Evolutionary conservation across 139 green algal species (phyloP).

Genomic region (Deuterostichococcus epilithicus): DNA sequence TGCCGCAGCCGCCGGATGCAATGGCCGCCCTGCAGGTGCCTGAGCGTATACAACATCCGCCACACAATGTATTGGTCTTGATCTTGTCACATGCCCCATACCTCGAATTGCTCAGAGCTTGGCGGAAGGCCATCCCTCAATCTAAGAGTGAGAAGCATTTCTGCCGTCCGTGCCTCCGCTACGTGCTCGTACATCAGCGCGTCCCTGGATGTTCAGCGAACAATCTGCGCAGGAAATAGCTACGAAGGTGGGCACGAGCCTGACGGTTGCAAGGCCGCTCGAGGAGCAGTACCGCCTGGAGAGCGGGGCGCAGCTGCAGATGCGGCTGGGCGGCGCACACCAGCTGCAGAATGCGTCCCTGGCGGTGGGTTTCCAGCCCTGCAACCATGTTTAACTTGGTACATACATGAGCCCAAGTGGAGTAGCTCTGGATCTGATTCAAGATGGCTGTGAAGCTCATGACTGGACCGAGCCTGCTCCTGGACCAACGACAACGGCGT

Average conservation of each 20-base stretch:
- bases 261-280: conserved; percentile 31
- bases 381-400: no score
- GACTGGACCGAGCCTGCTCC: no score
- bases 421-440: no score
- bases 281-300: conserved; percentile 19
- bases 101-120: background rate
- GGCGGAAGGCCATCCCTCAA: no score
- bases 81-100: background rate
- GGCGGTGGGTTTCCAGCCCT: no score
- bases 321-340: conserved; percentile 80
- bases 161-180: no score
- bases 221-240: conserved; percentile 36
- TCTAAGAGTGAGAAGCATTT: no score
- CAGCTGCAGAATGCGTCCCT: conserved; percentile 84
- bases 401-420: no score
- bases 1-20: conserved; percentile 76
- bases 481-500: no score
- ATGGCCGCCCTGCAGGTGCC: conserved; percentile 51
- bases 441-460: no score
- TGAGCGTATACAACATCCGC: background rate
- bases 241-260: conserved; percentile 19
- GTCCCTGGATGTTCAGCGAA: background rate
- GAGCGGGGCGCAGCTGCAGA: conserved; percentile 8
- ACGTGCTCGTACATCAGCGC: background rate
- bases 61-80: background rate